Conservation (phyloP, 345 rosid genomes). For the Eucalyptus camaldulensis region DNA sequence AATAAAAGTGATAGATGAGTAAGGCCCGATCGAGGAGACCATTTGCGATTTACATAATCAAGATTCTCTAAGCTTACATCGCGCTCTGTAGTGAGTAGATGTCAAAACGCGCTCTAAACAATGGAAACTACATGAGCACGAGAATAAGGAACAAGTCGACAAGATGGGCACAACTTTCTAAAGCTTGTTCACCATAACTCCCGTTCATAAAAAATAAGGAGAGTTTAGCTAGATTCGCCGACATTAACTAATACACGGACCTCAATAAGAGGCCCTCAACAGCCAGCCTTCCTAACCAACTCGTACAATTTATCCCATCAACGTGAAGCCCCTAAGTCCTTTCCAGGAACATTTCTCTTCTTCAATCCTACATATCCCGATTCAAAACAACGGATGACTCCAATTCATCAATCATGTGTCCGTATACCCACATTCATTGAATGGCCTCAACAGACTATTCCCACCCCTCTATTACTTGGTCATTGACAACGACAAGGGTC, state of each 20-base stretch:
- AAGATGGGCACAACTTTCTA: not conserved
- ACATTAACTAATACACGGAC: not conserved
- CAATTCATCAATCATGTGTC: not conserved
- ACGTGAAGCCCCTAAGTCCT: not conserved
- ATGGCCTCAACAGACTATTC: too few relatives aligned
- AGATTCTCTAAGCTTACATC: too few relatives aligned
- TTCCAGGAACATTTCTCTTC: not conserved
- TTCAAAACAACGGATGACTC: not conserved
- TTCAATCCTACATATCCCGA: not conserved
- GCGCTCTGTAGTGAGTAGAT: not conserved
- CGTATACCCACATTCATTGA: too few relatives aligned
- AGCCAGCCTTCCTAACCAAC: not conserved
- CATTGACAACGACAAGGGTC: too few relatives aligned
- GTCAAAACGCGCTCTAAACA: not conserved
- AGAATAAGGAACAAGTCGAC: not conserved
- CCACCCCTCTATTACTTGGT: too few relatives aligned
- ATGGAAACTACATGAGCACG: not conserved
- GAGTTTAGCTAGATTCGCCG: not conserved
- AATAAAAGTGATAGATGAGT: too few relatives aligned
- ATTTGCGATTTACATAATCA: too few relatives aligned
- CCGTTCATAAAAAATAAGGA: not conserved
- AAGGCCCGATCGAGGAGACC: too few relatives aligned
- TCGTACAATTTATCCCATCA: not conserved
- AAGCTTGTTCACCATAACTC: not conserved
- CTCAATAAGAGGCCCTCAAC: not conserved